Conservation (phyloP, 345 rosid genomes). For the Ceriops zippeliana region DNA sequence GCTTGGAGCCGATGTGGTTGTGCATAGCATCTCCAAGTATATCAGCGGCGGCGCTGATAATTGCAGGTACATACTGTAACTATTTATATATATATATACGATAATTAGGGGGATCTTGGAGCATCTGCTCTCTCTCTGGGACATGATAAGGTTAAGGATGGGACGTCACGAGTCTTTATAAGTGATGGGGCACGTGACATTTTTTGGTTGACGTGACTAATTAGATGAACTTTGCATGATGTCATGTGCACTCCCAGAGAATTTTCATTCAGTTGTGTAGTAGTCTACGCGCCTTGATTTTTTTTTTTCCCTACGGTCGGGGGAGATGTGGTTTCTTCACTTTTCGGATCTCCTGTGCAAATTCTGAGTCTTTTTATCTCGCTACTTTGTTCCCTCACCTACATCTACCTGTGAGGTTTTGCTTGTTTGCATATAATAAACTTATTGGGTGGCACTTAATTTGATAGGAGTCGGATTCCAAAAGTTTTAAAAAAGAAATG, state of each 20-base stretch:
- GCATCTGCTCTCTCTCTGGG: too few species aligned
- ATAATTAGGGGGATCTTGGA: not conserved
- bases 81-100: not conserved
- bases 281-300: too few species aligned
- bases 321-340: not conserved
- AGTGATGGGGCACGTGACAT: not conserved
- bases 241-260: too few species aligned
- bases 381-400: not conserved
- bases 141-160: too few species aligned
- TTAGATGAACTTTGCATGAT: too few species aligned
- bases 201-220: not conserved
- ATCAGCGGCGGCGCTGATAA: conserved; percentile 95
- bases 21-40: conserved; percentile 90
- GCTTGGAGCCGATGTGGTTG: conserved; percentile 90
- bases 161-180: not conserved
- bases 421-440: not conserved
- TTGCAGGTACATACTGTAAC: conserved; percentile 54
- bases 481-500: too few species aligned
- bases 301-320: too few species aligned
- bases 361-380: not conserved
- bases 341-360: conserved; percentile 1
- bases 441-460: not conserved
- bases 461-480: too few species aligned
- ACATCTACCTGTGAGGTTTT: not conserved
- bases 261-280: too few species aligned